Conservation (phyloP, 768 basidiomycete genomes). For the Naganishia friedmannii region DNA sequence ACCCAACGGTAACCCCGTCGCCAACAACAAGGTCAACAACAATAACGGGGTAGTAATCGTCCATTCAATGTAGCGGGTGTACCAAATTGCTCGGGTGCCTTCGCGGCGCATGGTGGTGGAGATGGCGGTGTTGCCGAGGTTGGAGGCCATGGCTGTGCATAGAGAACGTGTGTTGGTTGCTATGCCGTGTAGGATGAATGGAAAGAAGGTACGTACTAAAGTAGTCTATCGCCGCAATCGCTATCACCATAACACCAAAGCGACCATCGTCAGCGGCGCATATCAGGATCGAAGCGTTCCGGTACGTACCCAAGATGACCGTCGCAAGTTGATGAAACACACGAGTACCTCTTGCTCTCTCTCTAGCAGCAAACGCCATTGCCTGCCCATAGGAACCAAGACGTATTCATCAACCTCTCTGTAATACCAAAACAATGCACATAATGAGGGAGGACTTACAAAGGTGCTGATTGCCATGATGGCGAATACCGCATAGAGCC, state of each 20-base stretch:
- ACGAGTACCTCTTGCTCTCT: conserved; percentile 54
- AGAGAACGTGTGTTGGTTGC: conserved; percentile 30
- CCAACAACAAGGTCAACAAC: conserved; percentile 10
- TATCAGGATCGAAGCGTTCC: conserved; percentile 35
- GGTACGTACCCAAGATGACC: conserved; percentile 56
- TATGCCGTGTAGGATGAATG: no score
- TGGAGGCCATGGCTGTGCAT: conserved; percentile 62
- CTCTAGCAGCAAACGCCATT: conserved; percentile 7
- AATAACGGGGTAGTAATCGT: conserved; percentile 11
- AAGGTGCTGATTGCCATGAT: conserved; percentile 13
- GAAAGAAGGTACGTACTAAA: background rate
- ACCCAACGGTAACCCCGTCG: conserved; percentile 17
- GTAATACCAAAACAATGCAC: no score
- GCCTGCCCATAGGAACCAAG: background rate
- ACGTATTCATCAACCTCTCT: no score
- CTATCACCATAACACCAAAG: background rate
- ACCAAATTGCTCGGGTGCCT: conserved; percentile 52
- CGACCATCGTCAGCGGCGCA: background rate
- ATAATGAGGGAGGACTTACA: background rate
- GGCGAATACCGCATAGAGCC: conserved; percentile 13
- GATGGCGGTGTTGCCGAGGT: conserved; percentile 58
- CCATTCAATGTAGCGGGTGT: conserved; percentile 56
- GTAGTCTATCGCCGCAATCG: conserved; percentile 16
- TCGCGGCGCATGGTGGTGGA: conserved; percentile 54
- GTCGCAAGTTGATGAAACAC: conserved; percentile 59